phyloP scores from a whole-genome alignment of 2,329 filamentous ascomycete genomes.

The Cercospora citrullina region DNA sequence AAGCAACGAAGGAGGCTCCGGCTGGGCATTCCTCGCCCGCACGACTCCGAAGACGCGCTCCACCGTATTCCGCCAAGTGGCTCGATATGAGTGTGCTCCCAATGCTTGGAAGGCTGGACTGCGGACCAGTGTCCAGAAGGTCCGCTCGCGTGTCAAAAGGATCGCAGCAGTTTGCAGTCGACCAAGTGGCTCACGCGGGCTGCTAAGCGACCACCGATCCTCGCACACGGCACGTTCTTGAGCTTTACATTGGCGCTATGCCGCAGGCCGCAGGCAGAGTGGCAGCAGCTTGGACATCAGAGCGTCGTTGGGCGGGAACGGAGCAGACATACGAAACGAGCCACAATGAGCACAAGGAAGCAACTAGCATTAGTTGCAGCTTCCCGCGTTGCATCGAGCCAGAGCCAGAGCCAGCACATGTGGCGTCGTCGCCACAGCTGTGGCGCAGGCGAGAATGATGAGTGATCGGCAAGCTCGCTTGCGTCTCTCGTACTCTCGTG shows the following conservation, averaged over 20 bases:
- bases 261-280: background rate
- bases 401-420: background rate
- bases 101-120: background rate
- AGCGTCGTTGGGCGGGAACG: conserved; percentile 12
- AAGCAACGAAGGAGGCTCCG: background rate
- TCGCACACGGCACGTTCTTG: background rate
- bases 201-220: background rate
- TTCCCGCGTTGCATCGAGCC: background rate
- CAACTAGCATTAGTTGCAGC: background rate
- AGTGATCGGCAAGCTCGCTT: background rate
- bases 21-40: conserved; percentile 4
- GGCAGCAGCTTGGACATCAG: background rate
- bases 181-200: background rate
- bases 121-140: background rate
- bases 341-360: conserved; percentile 18
- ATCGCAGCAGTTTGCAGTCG: conserved; percentile 5
- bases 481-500: background rate
- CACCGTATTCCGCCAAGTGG: background rate
- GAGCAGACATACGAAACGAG: conserved; percentile 27
- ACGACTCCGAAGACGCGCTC: conserved; percentile 2
- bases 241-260: background rate
- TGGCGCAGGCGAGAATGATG: conserved; percentile 2
- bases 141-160: conserved; percentile 8
- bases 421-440: background rate
- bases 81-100: background rate